Base-by-base conservation (phyloP, 495 filamentous ascomycete species). In the Letharia columbiana region DNA sequence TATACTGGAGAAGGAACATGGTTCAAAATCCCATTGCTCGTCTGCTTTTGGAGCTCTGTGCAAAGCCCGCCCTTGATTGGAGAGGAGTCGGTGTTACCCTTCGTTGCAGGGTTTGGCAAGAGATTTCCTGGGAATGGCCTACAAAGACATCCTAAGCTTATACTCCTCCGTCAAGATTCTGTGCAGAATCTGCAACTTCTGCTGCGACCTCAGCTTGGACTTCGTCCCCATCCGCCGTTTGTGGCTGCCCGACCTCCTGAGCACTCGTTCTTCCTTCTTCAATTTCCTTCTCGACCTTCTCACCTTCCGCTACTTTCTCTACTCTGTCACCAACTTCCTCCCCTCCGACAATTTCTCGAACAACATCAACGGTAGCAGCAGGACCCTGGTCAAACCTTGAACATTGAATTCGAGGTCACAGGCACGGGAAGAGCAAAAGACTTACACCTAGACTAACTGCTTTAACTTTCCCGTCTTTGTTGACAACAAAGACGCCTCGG, bases 401-500 rank as follows among this genome's bases (percentile, higher is more conserved):
- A 20, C 15, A 47, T 9, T 33, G 40, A 35, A 57, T 3, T 40
- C 8, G 17, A 65, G 10, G 33, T 37, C 17, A 10, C n/a, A 37
- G 44, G n/a, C 20, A 61, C 59, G 56, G 45, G 64, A 40, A 31
- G 1, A 33, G 17, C 41, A 23, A 60, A 35, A 57, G 15, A 63
- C 63, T 67, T 60, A 71, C 80, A 50, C 80, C 81, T 11, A 72
- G 62, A 52, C 79, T 71, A 15, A 71, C 66, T 37, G 79, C 73
- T 63, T 79, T 68, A 23, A 83, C 73, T 65, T 78, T 81, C 33
- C 80, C 80, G 39, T 71, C 71, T 76, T 96, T 98, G 72, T 91
- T 85, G 66, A 98, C 78, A 61, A 88, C 90, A 70, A 96, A 92
- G 35, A 97, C 89, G 64, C 92, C 93, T 67, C 94, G 84, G 40